Evolutionary conservation across 2,329 filamentous ascomycete species (phyloP), one percentile per base, ranked within the genome.

Genomic region (Incumbomyces delicatus): DNA sequence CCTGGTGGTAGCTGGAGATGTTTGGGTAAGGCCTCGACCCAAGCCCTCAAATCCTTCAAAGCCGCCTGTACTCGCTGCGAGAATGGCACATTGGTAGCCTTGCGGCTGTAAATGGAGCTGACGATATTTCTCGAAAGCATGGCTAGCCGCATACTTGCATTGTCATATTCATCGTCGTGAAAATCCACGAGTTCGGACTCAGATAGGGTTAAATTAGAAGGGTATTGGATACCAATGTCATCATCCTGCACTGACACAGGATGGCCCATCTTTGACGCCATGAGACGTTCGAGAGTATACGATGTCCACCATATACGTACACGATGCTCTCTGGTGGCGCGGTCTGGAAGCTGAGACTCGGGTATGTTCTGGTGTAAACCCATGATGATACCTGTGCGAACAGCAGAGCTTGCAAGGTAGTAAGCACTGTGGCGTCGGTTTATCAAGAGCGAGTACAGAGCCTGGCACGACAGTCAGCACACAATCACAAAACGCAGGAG

Each of bases 201-300:
- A 13, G 51, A 50, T 2, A 63, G 61, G 11, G 51, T 54, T 5
- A 63, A 56, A 2, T 56, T 57, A 13, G 61, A 64, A 3, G 65
- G 65, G 53, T 66, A 59, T 44, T 66, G 62, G 22, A 64, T 56
- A 31, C 66, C 64, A 35, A 68, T 73, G 14, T 73, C 72, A 31
- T 70, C 64, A 42, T 75, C 72, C 11, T 66, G 63, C 5, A 75
- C 67, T 33, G 70, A 68, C 6, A 70, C 64, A 0, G 73, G 70
- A 18, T 73, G 65, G 0, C 72, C 70, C 42, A 74, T 63, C 39
- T 72, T 70, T 0, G 70, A 69, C 2, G 69, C 69, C 64, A 67
- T 72, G 61, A 74, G 68, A 2, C 72, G 64, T 47, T 72, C 69
- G 17, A 71, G 60, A 7, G 60, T 64, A 36, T 70, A 71, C 0